These are phyloP conservation scores for Leptographium procerum DNA, from an alignment of 2,329 filamentous ascomycete species.

Conservation along the genomic window DNA sequence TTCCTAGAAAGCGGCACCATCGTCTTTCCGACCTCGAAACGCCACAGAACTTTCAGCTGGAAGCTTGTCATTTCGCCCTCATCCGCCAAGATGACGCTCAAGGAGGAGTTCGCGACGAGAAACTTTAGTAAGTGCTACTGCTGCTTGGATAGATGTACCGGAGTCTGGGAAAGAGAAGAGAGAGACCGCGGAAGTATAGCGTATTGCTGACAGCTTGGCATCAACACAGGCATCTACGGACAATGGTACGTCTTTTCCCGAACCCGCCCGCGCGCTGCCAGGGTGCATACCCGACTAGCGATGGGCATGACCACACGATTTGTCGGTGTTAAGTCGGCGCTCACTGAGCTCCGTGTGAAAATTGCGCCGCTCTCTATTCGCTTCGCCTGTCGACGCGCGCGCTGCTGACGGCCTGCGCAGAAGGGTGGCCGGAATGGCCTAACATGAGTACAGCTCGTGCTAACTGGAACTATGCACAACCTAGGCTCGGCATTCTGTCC, in stretches of 20 bases:
- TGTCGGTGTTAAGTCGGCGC: not conserved
- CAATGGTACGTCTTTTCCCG: constrained; percentile 50
- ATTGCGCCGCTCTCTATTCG: not conserved
- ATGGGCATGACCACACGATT: not conserved
- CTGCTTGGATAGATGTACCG: not conserved
- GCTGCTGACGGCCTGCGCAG: not conserved
- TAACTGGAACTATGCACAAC: not conserved
- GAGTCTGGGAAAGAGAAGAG: constrained; percentile 4
- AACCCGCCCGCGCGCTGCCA: not conserved
- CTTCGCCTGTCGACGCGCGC: not conserved
- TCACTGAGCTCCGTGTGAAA: not conserved
- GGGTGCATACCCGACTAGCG: not conserved
- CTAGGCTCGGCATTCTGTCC: constrained; percentile 57
- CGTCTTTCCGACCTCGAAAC: not conserved
- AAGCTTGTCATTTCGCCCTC: not conserved
- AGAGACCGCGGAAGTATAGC: not conserved
- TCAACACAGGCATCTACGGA: constrained; percentile 53
- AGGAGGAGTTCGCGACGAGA: constrained; percentile 59
- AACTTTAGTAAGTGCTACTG: constrained; percentile 51
- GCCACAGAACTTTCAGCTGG: not conserved
- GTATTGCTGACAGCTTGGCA: constrained; percentile 8
- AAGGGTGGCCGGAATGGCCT: not conserved
- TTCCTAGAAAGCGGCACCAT: not conserved
- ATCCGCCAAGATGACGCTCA: constrained; percentile 34
- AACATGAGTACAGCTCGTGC: not conserved